These are phyloP conservation scores for Chalciporus piperatoides DNA, from an alignment of 1,284 basidiomycete species.

Conservation along the genomic window DNA sequence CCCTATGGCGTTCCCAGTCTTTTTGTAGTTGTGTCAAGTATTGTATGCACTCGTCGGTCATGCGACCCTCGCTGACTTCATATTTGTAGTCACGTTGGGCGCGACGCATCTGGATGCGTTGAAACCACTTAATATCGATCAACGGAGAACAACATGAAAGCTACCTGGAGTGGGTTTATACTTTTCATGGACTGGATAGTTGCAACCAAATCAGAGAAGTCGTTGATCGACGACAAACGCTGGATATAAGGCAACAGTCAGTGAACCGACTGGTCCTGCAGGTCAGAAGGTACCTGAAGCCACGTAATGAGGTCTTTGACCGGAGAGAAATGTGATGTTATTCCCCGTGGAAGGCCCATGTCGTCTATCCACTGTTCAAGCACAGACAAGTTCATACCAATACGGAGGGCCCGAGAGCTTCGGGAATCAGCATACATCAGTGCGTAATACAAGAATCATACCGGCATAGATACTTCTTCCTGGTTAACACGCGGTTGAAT, in stretches of 20 bases:
- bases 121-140: conserved; percentile 4
- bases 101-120: conserved; percentile 68
- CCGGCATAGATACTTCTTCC: conserved; percentile 93
- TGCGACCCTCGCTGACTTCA: conserved; percentile 87
- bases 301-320: conserved; percentile 84
- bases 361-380: conserved; percentile 91
- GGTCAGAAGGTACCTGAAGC: conserved; percentile 62
- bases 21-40: conserved; percentile 92
- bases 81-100: conserved; percentile 94
- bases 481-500: conserved; percentile 89
- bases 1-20: conserved; percentile 90
- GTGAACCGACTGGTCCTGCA: conserved; percentile 9
- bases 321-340: conserved; percentile 80
- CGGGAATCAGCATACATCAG: conserved; percentile 6
- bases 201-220: conserved; percentile 85
- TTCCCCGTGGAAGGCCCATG: conserved; percentile 76
- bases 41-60: conserved; percentile 93
- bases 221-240: conserved; percentile 80
- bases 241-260: conserved; percentile 33
- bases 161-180: conserved; percentile 88
- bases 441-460: conserved; percentile 34
- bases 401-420: conserved; percentile 84
- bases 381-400: conserved; percentile 81
- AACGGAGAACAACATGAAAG: conserved; percentile 3
- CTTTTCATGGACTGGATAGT: conserved; percentile 86